These are phyloP conservation scores for Cryptosporidium canis DNA, from an alignment of 169 alveolate genomes.

Conservation along the genomic window DNA sequence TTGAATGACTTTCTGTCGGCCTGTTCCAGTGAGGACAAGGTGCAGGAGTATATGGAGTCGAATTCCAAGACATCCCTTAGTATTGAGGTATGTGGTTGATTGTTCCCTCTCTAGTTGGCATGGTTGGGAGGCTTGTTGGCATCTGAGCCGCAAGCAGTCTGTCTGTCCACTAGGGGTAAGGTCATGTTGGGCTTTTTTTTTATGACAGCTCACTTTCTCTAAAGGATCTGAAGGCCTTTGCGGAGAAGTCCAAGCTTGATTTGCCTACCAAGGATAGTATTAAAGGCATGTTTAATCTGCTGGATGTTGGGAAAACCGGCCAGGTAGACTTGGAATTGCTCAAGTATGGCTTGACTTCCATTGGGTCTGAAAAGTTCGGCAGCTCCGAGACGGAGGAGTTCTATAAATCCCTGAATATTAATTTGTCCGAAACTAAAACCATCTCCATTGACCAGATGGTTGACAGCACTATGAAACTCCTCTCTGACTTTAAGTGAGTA, in stretches of 20 bases:
- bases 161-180: too few relatives aligned
- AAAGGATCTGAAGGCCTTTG: constrained; percentile 34
- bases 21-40: not conserved
- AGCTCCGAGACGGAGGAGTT: constrained; percentile 18
- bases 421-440: constrained; percentile 1
- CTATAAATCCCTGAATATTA: constrained; percentile 7
- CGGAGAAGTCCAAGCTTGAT: not conserved
- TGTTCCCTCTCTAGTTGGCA: too few relatives aligned
- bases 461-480: not conserved
- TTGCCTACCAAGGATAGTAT: constrained; percentile 17
- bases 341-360: constrained; percentile 47
- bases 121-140: too few relatives aligned
- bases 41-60: constrained; percentile 11
- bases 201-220: not conserved
- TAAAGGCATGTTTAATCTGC: constrained; percentile 5
- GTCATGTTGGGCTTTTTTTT: too few relatives aligned
- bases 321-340: constrained; percentile 26
- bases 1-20: not conserved
- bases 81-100: constrained; percentile 42
- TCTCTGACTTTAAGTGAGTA: not conserved
- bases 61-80: not conserved
- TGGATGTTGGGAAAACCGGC: constrained; percentile 43
- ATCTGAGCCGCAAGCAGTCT: too few relatives aligned
- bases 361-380: constrained; percentile 27
- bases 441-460: constrained; percentile 2